Evolutionary conservation across 139 green algal genomes (phyloP), one percentile per base, ranked within the genome.

Genomic region (Chlorella sp.): DNA sequence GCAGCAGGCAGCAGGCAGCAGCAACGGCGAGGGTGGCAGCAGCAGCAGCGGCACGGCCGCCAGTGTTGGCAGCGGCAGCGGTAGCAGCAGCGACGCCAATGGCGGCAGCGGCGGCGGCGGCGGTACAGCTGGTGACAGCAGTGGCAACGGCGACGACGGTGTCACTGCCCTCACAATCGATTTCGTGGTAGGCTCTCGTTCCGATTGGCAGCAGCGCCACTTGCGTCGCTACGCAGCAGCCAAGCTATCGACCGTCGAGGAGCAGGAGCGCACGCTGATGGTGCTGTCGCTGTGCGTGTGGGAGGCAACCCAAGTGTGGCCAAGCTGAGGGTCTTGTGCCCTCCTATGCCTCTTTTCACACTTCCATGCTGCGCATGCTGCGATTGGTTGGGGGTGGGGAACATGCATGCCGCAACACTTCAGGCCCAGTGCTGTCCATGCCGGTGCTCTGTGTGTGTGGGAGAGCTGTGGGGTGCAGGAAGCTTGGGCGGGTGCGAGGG

Each of bases 211-310:
- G 79, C 42, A 85, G 79, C 53, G 32, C 30, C 53, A 68, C 15
- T 30, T 85, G 79, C 79, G 42, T 28, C 18, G 21, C 11, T 85
- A 85, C 79, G 30, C 64, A 48, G 28, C 3, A 14, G 53, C 30
- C 42, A 32, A 26, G 79, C 42, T 66, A 30, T 37, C 14, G 30
- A 32, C 11, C 3, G 9, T 30, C 26, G 79, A 11, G 28, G n/a
- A 28, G 79, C 42, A 15, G 42, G 42, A 30, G 14, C 18, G 30
- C 48, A 85, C 53, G 79, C 48, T 68, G 7, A 4, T 85, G 42
- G 42, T 85, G 79, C 79, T 85, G 42, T 68, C 42, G 42, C 79
- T 85, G 12, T 85, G 79, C 28, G 79, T 85, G 28, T 85, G 79
- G 79, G 79, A 85, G 79, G 42, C 28, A 1, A 21, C 24, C 4